A percentile compares a stretch with the other conserved stretches of the same genome.
These are phyloP conservation scores for Paragyromitra xinjiangensis DNA, from an alignment of 495 filamentous ascomycete genomes.

Conservation along the genomic window DNA sequence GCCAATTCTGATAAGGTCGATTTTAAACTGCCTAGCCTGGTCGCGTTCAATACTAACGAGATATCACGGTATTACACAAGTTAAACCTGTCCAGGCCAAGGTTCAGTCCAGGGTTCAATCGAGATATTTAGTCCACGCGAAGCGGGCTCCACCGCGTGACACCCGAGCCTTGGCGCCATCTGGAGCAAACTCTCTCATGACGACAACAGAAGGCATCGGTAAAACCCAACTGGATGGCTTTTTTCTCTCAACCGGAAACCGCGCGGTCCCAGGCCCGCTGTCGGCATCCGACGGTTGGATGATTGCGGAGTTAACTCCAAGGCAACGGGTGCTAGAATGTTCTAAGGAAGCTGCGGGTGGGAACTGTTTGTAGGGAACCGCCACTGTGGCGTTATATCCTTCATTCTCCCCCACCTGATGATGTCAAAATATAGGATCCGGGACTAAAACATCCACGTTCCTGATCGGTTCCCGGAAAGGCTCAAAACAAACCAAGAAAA, in stretches of 20 bases:
- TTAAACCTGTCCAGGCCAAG: too few species aligned
- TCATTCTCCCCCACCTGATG: neutral
- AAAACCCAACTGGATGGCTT: neutral
- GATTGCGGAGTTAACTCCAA: neutral
- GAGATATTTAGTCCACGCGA: too few species aligned
- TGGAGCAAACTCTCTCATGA: neutral
- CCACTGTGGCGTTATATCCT: conserved; percentile 28
- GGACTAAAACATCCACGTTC: conserved; percentile 5
- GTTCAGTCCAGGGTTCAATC: too few species aligned
- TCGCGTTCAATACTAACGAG: too few species aligned
- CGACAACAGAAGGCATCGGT: neutral
- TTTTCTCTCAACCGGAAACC: too few species aligned
- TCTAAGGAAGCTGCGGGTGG: conserved; percentile 16
- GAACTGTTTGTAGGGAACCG: conserved; percentile 23
- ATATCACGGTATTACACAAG: too few species aligned
- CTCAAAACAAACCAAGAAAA: neutral
- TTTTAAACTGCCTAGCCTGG: too few species aligned
- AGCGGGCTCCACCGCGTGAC: too few species aligned
- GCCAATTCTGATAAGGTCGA: too few species aligned
- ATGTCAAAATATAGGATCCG: conserved; percentile 36
- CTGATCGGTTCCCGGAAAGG: neutral
- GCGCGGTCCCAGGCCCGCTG: neutral
- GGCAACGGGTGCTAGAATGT: conserved; percentile 39
- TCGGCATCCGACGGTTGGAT: neutral
- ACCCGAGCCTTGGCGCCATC: too few species aligned